Evolutionary conservation across 78 protist genomes (phyloP).

Genomic region (Carpediemonas membranifera): DNA sequence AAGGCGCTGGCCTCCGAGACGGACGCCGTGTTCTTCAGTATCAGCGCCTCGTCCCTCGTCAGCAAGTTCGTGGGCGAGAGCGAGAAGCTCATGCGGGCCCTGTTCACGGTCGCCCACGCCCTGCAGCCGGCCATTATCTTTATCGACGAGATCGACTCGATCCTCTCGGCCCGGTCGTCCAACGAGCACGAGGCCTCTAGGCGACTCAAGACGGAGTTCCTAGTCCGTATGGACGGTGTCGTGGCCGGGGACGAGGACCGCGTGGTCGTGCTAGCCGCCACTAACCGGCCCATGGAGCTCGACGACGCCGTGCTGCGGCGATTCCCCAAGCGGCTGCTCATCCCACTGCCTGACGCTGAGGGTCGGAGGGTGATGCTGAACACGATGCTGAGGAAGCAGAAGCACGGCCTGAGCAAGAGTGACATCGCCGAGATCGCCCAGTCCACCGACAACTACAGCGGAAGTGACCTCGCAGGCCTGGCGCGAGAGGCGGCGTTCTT

Average conservation of each 20-base stretch:
- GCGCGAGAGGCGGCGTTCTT: conserved; percentile 41
- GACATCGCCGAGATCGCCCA: conserved; percentile 14
- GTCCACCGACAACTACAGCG: conserved; percentile 27
- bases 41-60: conserved; percentile 83
- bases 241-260: background rate
- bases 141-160: too few species aligned
- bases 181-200: background rate
- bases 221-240: conserved; percentile 52
- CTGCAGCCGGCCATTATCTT: conserved; percentile 24
- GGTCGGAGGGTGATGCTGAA: too few species aligned
- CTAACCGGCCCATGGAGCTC: conserved; percentile 55
- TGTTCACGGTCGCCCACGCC: conserved; percentile 63
- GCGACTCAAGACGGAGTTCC: too few species aligned
- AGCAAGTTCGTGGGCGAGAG: conserved; percentile 82
- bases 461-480: conserved; percentile 30
- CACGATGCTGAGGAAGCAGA: too few species aligned
- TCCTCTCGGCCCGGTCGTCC: conserved; percentile 18
- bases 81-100: conserved; percentile 67
- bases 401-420: background rate
- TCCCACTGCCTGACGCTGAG: conserved; percentile 43
- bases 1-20: conserved; percentile 83
- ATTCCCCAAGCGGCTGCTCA: conserved; percentile 31
- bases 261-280: conserved; percentile 47
- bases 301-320: conserved; percentile 62
- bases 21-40: conserved; percentile 72